Evolutionary conservation across 805 yeast species (phyloP), one percentile per base, ranked within the genome.

Genomic region (Nakazawaea wickerhamii): DNA sequence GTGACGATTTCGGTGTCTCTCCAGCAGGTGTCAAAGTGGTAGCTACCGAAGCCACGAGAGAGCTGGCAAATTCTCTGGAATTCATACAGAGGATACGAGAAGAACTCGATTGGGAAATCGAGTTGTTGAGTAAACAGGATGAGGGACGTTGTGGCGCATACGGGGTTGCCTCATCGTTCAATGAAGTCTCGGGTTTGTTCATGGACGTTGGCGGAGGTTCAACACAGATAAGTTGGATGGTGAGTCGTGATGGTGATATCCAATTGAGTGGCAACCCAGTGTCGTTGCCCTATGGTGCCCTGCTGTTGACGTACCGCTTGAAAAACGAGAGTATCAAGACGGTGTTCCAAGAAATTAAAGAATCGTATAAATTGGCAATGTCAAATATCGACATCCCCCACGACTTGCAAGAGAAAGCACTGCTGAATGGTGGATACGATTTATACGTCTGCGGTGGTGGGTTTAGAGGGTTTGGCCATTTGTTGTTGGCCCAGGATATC

Each of bases 141-240:
- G 93, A 84, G 52, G 85, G 84, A 18, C 64, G 70, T 48, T 67
- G 80, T 10, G 87, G 85, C 9, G 79, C 84, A 0, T 78, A 77
- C 52, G 91, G 90, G 21, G 85, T 84, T 5, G 84, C 86, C 0
- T 79, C 88, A 0, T 79, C 88, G 0, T 81, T 81, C 55, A 75
- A 80, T 55, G 73, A 75, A 17, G 72, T 81, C 2, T 71, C 77
- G 17, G 91, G 91, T 2, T 58, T 84, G 9, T 81, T 78, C 53
- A 71, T 84, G 73, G 90, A 84, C 54, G 63, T 84, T 38, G 88
- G 89, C 6, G 88, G 88, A 23, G 86, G 86, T 0, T 71, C 79
- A 5, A 71, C 81, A 1, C 87, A 81, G 48, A 52, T 84, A 28
- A 79, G 84, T 31, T 84, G 91, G 89, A 75, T 83, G 15, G 67